phyloP scores from a whole-genome alignment of 1,284 basidiomycete genomes.

The Lentinus polychrous region DNA sequence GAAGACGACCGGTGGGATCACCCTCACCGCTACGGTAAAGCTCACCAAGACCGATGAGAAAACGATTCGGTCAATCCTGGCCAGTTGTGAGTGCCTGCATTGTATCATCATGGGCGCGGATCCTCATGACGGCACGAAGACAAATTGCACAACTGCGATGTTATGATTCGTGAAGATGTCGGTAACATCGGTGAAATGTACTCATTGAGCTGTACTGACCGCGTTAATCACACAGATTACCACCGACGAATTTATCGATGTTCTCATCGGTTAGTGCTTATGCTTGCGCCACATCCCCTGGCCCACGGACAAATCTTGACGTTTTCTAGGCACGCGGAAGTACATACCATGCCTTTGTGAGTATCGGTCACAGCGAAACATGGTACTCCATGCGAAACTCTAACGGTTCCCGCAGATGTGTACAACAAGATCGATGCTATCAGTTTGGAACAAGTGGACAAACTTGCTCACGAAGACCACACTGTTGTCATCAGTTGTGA shows the following conservation, averaged over 20 bases:
- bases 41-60: conserved; percentile 94
- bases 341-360: conserved; percentile 86
- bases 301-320: conserved; percentile 8
- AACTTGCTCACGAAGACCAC: conserved; percentile 81
- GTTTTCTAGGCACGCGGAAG: conserved; percentile 72
- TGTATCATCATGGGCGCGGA: conserved; percentile 3
- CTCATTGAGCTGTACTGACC: conserved; percentile 7
- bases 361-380: conserved; percentile 18
- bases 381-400: not conserved
- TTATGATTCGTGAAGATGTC: conserved; percentile 96
- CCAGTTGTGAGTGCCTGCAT: conserved; percentile 54
- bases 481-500: conserved; percentile 94
- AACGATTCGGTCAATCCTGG: conserved; percentile 87
- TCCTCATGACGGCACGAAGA: conserved; percentile 32
- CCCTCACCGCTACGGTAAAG: conserved; percentile 84
- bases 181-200: conserved; percentile 22
- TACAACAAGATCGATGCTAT: conserved; percentile 96
- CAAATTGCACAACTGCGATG: conserved; percentile 90
- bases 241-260: conserved; percentile 96
- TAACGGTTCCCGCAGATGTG: conserved; percentile 51
- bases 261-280: conserved; percentile 72
- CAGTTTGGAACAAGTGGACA: conserved; percentile 85
- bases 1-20: conserved; percentile 83
- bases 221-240: conserved; percentile 57
- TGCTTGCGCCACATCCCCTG: conserved; percentile 10